Base-by-base conservation (phyloP, 768 basidiomycete species). In the Asterophora parasitica region DNA sequence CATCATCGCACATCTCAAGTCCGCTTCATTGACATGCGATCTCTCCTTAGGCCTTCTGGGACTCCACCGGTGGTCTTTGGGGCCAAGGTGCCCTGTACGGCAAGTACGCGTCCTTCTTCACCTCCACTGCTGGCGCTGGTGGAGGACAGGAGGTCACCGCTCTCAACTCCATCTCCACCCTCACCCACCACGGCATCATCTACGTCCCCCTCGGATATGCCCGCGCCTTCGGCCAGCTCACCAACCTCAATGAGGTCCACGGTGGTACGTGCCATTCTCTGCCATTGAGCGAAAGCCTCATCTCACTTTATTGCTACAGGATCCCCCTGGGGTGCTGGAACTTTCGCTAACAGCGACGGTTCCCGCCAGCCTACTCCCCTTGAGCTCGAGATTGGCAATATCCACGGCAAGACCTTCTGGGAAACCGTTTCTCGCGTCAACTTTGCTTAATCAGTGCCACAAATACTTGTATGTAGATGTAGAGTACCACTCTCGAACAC, bases 241-340 rank as follows among this genome's bases (percentile, higher is more conserved):
- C 70, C 6, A 74, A 72, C 59, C 7, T 79, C 23, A 47, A 43
- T 0, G 82, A 83, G 60, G 75, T 77, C 28, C 82, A 76, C 47
- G 85, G 84, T 52, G 82, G 83, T 81, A 61, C 17, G 76, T 67
- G 3, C 44, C 7, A 36, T 41, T 23, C 23, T 23, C 23, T 6
- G 23, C 6, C 23, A 12, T 8, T 40, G 15, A 34, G 26, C 31
- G 11, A 20, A 9, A 7, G 4, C 17, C 3, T 45, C 11, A 30
- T 44, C 32, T 41, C 19, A n/a, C 17, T 10, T 27, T 56, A 31
- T 37, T 15, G 4, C 10, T 42, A 27, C 46, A 83, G 86, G 87
- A 37, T 83, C 84, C 15, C 77, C 90, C 0, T 93, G 83, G 79
- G 90, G 90, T 54, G 82, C 86, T n/a, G 88, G 85, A 38, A 85